phyloP scores from a whole-genome alignment of 352 stramenopile species.

The Poterioochromonas sp. region DNA sequence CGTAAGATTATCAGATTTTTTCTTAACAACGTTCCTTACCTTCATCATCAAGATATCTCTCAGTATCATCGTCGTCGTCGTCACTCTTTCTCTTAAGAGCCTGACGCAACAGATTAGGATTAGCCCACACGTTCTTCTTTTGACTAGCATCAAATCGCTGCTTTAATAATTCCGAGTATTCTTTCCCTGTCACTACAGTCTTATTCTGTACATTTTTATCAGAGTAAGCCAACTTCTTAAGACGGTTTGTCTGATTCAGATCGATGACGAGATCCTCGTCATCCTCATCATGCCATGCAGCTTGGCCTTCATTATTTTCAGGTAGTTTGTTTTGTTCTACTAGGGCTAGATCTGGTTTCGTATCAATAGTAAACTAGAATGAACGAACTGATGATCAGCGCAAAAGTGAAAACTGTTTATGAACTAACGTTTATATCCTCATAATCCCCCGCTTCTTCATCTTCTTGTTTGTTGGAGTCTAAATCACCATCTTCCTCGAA shows the following conservation, averaged over 20 bases:
- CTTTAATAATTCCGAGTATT: constrained; percentile 59
- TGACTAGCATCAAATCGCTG: not conserved
- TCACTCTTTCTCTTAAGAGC: not conserved
- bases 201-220: constrained; percentile 60
- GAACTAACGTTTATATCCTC: too few species aligned
- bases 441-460: too few species aligned
- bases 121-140: not conserved
- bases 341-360: too few species aligned
- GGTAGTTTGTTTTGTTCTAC: too few species aligned
- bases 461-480: too few species aligned
- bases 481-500: too few species aligned
- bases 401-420: too few species aligned
- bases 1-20: not conserved
- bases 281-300: constrained; percentile 68
- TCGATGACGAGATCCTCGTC: constrained; percentile 62
- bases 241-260: constrained; percentile 56
- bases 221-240: constrained; percentile 57
- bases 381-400: too few species aligned
- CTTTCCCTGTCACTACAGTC: constrained; percentile 54
- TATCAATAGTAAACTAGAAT: not conserved
- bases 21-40: not conserved
- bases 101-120: not conserved
- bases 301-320: not conserved
- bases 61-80: not conserved
- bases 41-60: not conserved